phyloP scores from a whole-genome alignment of 495 filamentous ascomycete genomes.

The Neurospora hispaniola region DNA sequence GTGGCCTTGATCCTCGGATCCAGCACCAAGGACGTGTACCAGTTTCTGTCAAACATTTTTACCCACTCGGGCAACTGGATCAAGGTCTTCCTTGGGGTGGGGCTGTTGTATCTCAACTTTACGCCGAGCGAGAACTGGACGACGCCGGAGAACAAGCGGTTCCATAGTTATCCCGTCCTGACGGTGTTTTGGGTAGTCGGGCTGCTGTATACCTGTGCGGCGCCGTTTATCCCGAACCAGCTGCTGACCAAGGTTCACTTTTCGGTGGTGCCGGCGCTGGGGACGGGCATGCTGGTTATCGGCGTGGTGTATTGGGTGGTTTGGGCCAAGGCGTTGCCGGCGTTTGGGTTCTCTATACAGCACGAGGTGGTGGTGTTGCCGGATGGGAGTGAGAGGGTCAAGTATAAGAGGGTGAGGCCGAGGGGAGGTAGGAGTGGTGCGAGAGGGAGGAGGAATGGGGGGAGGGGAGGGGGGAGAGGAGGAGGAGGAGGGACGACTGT shows the following conservation, averaged over 20 bases:
- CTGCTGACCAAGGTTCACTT: conserved; percentile 26
- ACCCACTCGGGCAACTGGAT: conserved; percentile 29
- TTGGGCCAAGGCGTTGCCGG: conserved; percentile 34
- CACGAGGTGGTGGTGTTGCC: conserved; percentile 31
- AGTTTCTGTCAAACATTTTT: conserved; percentile 22
- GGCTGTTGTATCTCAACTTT: conserved; percentile 30
- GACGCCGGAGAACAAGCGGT: conserved; percentile 6
- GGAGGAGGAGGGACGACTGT: conserved; percentile 7
- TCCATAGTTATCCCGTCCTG: conserved; percentile 30
- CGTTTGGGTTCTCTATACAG: conserved; percentile 29
- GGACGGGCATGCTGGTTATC: conserved; percentile 30
- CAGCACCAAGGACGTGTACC: conserved; percentile 13
- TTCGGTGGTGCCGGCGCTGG: conserved; percentile 34
- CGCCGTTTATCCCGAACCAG: conserved; percentile 32
- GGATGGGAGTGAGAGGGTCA: conserved; percentile 30
- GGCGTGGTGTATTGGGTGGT: conserved; percentile 35
- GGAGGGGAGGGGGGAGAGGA: conserved; percentile 4
- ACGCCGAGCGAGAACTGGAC: conserved; percentile 26
- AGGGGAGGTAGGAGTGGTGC: conserved; percentile 2
- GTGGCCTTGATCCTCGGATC: conserved; percentile 45
- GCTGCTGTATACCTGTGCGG: conserved; percentile 32
- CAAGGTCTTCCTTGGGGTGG: conserved; percentile 45
- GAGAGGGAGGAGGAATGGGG: not conserved
- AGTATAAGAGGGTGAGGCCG: conserved; percentile 25
- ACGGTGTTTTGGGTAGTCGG: conserved; percentile 34